Percentiles rank a stretch among this genome's conserved stretches.
These are phyloP conservation scores for Dujonia santamariae DNA, from an alignment of 1,139 yeast genomes.

Conservation along the genomic window DNA sequence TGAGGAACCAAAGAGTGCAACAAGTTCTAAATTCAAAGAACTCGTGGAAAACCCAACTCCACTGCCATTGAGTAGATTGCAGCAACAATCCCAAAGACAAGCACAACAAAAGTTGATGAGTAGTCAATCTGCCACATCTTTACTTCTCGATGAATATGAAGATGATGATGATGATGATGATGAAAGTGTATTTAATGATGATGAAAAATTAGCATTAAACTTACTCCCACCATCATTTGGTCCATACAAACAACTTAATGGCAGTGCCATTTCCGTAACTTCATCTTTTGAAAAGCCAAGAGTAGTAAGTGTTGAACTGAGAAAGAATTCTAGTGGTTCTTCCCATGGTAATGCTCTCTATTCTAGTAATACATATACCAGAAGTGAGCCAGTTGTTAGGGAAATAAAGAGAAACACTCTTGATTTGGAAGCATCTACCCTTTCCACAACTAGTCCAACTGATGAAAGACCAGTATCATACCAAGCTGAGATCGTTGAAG, in stretches of 20 bases:
- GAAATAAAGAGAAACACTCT: conserved; percentile 13
- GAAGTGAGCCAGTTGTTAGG: too few species aligned
- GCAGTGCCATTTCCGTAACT: conserved; percentile 1
- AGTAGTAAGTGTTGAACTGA: too few species aligned
- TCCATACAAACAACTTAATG: background rate
- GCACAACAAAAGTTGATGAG: background rate
- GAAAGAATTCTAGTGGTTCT: too few species aligned
- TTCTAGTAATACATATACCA: too few species aligned
- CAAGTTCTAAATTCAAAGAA: conserved; percentile 1
- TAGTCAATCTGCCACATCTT: conserved; percentile 3
- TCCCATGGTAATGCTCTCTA: too few species aligned
- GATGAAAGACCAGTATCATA: conserved; percentile 29
- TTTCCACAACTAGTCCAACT: conserved; percentile 8
- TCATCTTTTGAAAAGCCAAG: background rate
- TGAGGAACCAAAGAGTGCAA: background rate
- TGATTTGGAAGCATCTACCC: conserved; percentile 8
- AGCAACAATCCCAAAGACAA: conserved; percentile 4
- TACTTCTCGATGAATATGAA: conserved; percentile 3
- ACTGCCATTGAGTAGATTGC: conserved; percentile 4
- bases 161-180: background rate
- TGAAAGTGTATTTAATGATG: background rate
- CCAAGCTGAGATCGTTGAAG: conserved; percentile 25
- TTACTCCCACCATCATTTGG: conserved; percentile 1
- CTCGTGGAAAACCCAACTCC: conserved; percentile 5
- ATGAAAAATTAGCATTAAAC: background rate